Base-by-base conservation (phyloP, 768 basidiomycete genomes). In the Xanthoconium purpureum region DNA sequence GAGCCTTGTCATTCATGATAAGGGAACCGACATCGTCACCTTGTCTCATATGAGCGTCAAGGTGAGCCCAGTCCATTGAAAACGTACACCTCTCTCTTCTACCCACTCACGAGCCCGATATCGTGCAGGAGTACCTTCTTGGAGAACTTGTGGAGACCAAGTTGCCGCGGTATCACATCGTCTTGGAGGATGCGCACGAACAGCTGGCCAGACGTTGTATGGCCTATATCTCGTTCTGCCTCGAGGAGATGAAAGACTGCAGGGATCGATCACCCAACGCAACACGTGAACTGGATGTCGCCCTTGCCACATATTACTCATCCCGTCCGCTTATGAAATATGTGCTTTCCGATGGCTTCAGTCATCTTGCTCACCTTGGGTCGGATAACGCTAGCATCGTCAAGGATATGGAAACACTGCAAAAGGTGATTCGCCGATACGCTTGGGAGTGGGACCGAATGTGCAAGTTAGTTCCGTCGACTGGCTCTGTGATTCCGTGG, bases 11-110 rank as follows among this genome's bases (percentile, higher is more conserved):
- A 17, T 51, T n/a, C 54, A 61, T 14, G 2, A 65, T 1, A 6
- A 50, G 5, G 51, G 57, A 6, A 64, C 56, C 0, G 63, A 61
- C 11, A 29, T 58, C 4, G 14, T 64, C 8, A 20, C 59, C 0
- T 54, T 52, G 0, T 57, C 63, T 24, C 63, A 61, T n/a, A 57
- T 57, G 59, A 64, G 63, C 40, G 50, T 64, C 12, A 63, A 57
- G 46, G 63, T 65, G n/a, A 45, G 46, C 10, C 24, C 4, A 24
- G 24, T 24, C 4, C 24, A 24, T 24, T n/a, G n/a, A n/a, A n/a
- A n/a, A n/a, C n/a, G n/a, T n/a, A 11, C 32, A 33, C 11, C 32
- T 33, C 11, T 33, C 32, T 33, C 32, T 11, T 33, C 11, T 11
- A 33, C 6, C 32, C 32, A 33, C 11, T 11, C 11, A 33, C 32